Base-by-base conservation (phyloP, 306 rosid genomes). In the Dryas drummondii region DNA sequence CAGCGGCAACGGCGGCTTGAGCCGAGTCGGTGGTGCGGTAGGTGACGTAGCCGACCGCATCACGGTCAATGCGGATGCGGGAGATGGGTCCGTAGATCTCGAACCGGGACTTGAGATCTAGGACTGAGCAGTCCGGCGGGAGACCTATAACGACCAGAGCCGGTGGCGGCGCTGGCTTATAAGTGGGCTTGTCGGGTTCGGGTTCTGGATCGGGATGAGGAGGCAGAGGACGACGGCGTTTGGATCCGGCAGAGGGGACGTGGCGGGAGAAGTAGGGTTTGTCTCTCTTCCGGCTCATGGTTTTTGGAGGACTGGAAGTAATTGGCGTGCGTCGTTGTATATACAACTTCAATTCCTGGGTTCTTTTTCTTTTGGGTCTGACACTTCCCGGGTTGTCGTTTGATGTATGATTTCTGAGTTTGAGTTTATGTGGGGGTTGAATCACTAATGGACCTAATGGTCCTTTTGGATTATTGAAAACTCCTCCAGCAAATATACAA, bases 21-120 rank as follows among this genome's bases (percentile, higher is more conserved):
- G 96, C 97, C 2, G 92, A 86, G 59, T 88, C 96, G 80, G 90
- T 82, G 42, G 71, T 72, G 60, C 96, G 91, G 78, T 50, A 94
- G 9, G 89, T 84, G 61, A 94, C 74, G 74, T 86, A 87, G 7
- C 96, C 97, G 51, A 88, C 86, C 42, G 84, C 85, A 66, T 83
- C 94, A 8, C 96, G 94, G 89, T 88, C 94, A 73, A 94, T 91
- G 70, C 97, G 98, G 83, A 91, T 94, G 85, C 97, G 94, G 50
- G 93, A 86, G 71, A 91, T 91, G 57, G 91, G 48, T 49, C 98
- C 97, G 79, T 94, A 94, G 87, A 94, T 94, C 85, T 91, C 97
- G 78, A 94, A 94, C 42, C 98, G 94, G 62, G 96, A 88, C 78
- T 94, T 94, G 74, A 94, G 91, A 75, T 94, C 94, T 46, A 94